Percentiles rank a stretch among this genome's conserved stretches.
Conservation (phyloP, 805 yeast genomes). For the Saccharomycopsis vini region DNA sequence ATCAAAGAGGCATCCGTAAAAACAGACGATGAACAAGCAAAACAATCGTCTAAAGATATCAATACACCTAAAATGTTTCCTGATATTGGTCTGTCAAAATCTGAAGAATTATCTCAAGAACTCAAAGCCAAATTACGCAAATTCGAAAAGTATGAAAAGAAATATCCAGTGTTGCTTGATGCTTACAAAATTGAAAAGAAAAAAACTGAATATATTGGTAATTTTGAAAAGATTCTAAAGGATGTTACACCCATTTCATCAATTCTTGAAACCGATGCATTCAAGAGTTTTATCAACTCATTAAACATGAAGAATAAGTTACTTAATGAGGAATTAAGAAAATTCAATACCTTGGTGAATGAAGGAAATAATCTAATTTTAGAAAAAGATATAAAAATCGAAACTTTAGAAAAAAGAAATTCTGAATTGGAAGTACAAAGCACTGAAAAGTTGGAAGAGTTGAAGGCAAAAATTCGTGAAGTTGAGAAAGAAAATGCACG, state of each 20-base stretch:
- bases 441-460: conserved; percentile 9
- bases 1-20: no score
- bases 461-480: conserved; percentile 19
- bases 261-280: conserved; percentile 59
- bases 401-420: conserved; percentile 15
- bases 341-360: conserved; percentile 24
- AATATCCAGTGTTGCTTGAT: conserved; percentile 74
- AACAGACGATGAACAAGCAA: neutral
- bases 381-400: conserved; percentile 19
- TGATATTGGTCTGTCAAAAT: no score
- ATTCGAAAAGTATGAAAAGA: conserved; percentile 79
- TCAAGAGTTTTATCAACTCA: conserved; percentile 62
- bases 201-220: conserved; percentile 46
- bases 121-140: conserved; percentile 58
- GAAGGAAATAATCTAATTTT: conserved; percentile 21
- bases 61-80: conserved; percentile 20
- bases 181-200: conserved; percentile 80
- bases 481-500: conserved; percentile 15
- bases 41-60: conserved; percentile 14
- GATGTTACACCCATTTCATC: conserved; percentile 78
- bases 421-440: conserved; percentile 13
- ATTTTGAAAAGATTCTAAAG: conserved; percentile 59
- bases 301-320: conserved; percentile 51
- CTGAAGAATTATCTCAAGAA: conserved; percentile 41
- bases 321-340: conserved; percentile 57